Evolutionary conservation across 345 rosid genomes (phyloP), one percentile per base, ranked within the genome.

Genomic region (Murraya koenigii): DNA sequence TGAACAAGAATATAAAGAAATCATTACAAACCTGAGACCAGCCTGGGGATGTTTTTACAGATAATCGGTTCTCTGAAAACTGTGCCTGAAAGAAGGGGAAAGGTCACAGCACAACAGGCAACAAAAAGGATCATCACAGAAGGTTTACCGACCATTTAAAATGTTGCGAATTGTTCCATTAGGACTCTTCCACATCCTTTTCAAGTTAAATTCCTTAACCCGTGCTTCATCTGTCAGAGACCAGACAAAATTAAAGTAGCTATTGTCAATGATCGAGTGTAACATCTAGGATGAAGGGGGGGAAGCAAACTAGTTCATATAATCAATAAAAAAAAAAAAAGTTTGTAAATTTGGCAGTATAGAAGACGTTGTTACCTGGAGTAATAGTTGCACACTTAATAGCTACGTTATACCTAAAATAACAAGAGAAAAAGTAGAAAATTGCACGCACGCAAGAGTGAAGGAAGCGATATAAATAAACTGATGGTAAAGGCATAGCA

Each of bases 161-260:
- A 93, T 95, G 84, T 93, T 95, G 71, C 97, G 84, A 47, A 95
- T 95, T 20, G 98, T 95, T 70, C 98, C 97, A 69, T 95, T 95
- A 62, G 98, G 97, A 87, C 98, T 95, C 82, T 76, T 93, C 98
- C 98, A 95, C 98, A 95, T 95, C 30, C 81, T 86, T 80, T 95
- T 95, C 83, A 95, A 85, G 61, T 69, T 74, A 73, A 93, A 95
- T 85, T 95, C 98, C 87, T 82, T 83, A 64, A 94, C 86, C 74
- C 98, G 97, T 54, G 59, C 91, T 88, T 94, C 98, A 87, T 91
- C 98, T 95, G 82, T 82, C 64, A 76, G 62, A 76, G 32, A 73
- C 39, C 72, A 63, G 15, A 62, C 35, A 59, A 75, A 75, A 22
- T 8, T 54, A 23, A 60, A 59, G 23, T 17, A 23, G 71, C 44